A percentile compares a stretch with the other conserved stretches of the same genome.
phyloP scores from a whole-genome alignment of 2,329 filamentous ascomycete species.

The Aspergillus clavatus region DNA sequence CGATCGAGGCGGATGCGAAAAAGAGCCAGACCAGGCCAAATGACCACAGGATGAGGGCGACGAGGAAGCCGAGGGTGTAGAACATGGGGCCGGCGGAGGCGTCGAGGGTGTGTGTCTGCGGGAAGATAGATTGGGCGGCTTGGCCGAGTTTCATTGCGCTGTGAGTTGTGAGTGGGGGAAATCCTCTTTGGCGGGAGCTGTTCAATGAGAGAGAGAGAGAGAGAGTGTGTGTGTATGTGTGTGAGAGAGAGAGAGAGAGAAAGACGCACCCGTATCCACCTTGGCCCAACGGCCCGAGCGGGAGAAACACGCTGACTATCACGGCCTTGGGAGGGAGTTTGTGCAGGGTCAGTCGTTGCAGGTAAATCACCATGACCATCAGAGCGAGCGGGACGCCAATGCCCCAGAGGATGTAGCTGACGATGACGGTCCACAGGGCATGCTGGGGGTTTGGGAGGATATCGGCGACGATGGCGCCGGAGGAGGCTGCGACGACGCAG shows the following conservation, averaged over 20 bases:
- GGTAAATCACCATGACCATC: conserved; percentile 64
- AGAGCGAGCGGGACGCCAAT: conserved; percentile 59
- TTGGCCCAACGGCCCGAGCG: conserved; percentile 62
- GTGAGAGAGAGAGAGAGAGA: neutral
- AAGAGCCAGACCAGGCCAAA: conserved; percentile 41
- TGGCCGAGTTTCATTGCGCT: conserved; percentile 49
- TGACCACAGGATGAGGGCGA: conserved; percentile 36
- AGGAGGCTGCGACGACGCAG: conserved; percentile 61
- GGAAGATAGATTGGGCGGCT: conserved; percentile 39
- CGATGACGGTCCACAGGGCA: conserved; percentile 59
- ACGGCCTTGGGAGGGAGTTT: conserved; percentile 64
- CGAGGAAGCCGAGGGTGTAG: conserved; percentile 34
- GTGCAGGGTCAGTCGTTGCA: conserved; percentile 63
- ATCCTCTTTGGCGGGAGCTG: too few relatives aligned
- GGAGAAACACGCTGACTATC: conserved; percentile 65
- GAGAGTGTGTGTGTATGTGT: too few relatives aligned
- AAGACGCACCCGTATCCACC: conserved; percentile 52
- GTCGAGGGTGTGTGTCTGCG: conserved; percentile 29
- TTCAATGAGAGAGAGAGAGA: conserved; percentile 1
- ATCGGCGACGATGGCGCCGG: conserved; percentile 59
- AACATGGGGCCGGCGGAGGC: conserved; percentile 28
- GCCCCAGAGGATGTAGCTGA: conserved; percentile 67
- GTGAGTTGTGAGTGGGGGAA: neutral
- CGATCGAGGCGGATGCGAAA: conserved; percentile 35
- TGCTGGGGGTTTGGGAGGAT: conserved; percentile 52